Evolutionary conservation across 2,329 filamentous ascomycete genomes (phyloP), one percentile per base, ranked within the genome.

Genomic region (Talaromyces islandicus): DNA sequence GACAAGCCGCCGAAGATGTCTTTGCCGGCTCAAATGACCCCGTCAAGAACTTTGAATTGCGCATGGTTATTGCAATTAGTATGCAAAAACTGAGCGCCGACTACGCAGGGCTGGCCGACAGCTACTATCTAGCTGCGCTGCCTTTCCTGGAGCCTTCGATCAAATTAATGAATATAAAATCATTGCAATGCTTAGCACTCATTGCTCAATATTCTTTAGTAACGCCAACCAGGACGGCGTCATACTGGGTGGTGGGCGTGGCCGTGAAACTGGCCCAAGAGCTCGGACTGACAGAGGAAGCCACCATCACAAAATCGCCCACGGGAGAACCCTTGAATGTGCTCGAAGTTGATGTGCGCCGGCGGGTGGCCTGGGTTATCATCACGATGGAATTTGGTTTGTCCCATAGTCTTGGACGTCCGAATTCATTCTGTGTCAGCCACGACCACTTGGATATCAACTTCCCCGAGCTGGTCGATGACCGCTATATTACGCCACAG

Each of bases 11-110:
- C 35, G 85, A 95, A 59, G 87, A 88, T 30, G 91, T 96, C 4
- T 95, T 93, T 70, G 81, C 84, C 63, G 89, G 89, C 55, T 88
- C 87, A 58, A 82, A 78, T 5, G 90, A 96, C 66, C 82, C 91
- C 0, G 93, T 92, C 72, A 88, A 92, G 70, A 92, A 94, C 68
- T 97, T 97, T 68, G 85, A 93, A 51, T 79, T 95, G 56, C 88
- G 91, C 60, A 92, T 97, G 85, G 91, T 97, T 57, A 87, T 97
- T 69, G 93, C 94, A 30, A 96, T 97, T 69, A 93, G 91, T 72
- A 84, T 97, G 75, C 93, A 97, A 75, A 96, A 95, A 74, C 82
- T 97, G 68, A 91, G 92, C 70, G 85, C 88, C 0, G 87, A 90
- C 65, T 97, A 94, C 73, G 92, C 92, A n/a, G 92, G 92, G 25